Base-by-base conservation (phyloP, 1,139 yeast genomes). In the Lipomyces yarrowii region DNA sequence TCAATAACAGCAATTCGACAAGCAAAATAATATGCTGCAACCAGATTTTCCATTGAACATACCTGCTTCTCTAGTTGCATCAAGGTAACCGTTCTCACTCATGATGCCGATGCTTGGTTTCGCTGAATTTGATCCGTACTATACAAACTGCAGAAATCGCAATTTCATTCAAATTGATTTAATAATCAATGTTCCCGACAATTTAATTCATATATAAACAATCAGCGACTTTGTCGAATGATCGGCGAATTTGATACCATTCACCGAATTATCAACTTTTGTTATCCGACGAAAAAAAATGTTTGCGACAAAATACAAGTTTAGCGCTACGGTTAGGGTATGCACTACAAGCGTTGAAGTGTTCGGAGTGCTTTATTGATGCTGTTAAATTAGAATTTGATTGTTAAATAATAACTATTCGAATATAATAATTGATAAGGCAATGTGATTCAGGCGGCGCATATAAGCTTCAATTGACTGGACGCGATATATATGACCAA, bases 51-150 rank as follows among this genome's bases (percentile, higher is more conserved):
- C 39, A 51, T 21, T 32, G 5, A 10, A 64, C 68, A n/a, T 55
- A 65, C 68, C 68, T 7, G 68, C 67, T 30, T 65, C 67, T 18
- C 64, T 63, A 5, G 66, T 42, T 2, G 67, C 68, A 32, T 60
- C 68, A 10, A 65, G 10, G 37, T 65, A 64, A 18, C 64, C 68
- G 62, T 60, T 62, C 26, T 59, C 65, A 33, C 59, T 59, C 68
- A 65, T 65, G 30, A 18, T 42, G n/a, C 18, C n/a, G 11, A 15
- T 42, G 21, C 8, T 42, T 42, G 48, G 48, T 18, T n/a, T 42
- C 8, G 21, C 21, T 42, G 23, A 18, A 42, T n/a, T 42, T n/a
- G 48, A 18, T 42, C 48, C 18, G 7, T 42, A n/a, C 11, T n/a
- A 7, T n/a, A 42, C 3, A 11, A n/a, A 7, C 48, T 42, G 21